Conservation (phyloP, 1,284 basidiomycete species). For the Ustilago xerochloae region DNA sequence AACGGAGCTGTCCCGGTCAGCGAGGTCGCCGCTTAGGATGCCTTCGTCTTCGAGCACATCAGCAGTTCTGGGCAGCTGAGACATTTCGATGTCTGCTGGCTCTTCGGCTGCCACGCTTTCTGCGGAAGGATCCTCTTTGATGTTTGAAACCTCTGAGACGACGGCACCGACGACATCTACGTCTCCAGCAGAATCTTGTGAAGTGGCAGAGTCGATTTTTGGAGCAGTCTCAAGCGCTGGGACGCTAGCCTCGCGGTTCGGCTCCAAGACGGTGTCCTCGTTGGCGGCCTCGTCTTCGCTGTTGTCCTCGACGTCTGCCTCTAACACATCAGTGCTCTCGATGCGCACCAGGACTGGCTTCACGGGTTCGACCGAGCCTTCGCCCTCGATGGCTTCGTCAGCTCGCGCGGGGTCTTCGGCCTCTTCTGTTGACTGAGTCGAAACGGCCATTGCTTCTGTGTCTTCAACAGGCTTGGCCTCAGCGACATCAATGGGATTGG, state of each 20-base stretch:
- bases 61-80: not conserved
- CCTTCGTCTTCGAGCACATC: slow-evolving; percentile 22
- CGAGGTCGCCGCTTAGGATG: slow-evolving; percentile 41
- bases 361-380: not conserved
- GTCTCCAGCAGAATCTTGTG: not conserved
- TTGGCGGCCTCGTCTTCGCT: slow-evolving; percentile 23
- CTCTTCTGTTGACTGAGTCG: not conserved
- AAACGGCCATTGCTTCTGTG: not conserved
- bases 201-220: not conserved
- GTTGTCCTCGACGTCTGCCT: slow-evolving; percentile 46
- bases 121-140: too few relatives aligned
- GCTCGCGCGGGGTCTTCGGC: not conserved
- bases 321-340: slow-evolving; percentile 36
- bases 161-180: not conserved
- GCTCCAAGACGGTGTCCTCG: not conserved
- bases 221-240: not conserved
- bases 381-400: not conserved
- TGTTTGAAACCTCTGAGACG: too few relatives aligned
- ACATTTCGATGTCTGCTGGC: not conserved
- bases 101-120: not conserved
- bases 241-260: not conserved
- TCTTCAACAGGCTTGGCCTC: not conserved
- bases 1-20: slow-evolving; percentile 33
- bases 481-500: too few relatives aligned
- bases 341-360: slow-evolving; percentile 13